These are phyloP conservation scores for Nicotiana otophora DNA, from an alignment of 257 asterid species.

Conservation along the genomic window DNA sequence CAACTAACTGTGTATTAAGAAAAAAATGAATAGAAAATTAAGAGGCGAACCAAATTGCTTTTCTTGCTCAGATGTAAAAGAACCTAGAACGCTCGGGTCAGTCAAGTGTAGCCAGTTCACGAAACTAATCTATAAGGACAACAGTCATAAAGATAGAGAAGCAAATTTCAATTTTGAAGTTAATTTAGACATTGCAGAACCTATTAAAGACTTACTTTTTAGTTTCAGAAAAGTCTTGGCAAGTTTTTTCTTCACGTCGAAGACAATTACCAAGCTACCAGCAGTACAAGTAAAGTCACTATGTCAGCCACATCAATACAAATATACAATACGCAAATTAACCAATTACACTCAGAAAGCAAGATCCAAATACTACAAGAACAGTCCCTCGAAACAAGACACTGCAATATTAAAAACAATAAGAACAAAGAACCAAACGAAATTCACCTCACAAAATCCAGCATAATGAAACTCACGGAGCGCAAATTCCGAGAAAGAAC, in stretches of 20 bases:
- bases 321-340: not conserved
- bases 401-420: not conserved
- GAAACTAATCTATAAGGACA: not conserved
- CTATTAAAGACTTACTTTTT: not conserved
- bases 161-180: not conserved
- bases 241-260: conserved; percentile 23
- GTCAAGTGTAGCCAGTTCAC: not conserved
- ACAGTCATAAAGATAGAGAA: not conserved
- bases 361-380: conserved; percentile 8
- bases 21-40: not conserved
- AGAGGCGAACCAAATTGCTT: not conserved
- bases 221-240: not conserved
- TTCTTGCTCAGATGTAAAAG: not conserved
- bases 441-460: conserved; percentile 13
- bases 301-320: not conserved
- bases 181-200: not conserved
- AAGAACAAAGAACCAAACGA: conserved; percentile 4
- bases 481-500: not conserved
- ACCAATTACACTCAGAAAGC: not conserved
- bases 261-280: conserved; percentile 14
- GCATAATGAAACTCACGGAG: conserved; percentile 16
- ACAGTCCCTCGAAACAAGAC: not conserved
- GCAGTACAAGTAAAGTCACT: conserved; percentile 30
- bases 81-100: not conserved
- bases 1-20: not conserved